Percentiles rank a stretch among this genome's conserved stretches.
Evolutionary conservation across 257 asterid species (phyloP).

Genomic region (Fraxinus excelsior): DNA sequence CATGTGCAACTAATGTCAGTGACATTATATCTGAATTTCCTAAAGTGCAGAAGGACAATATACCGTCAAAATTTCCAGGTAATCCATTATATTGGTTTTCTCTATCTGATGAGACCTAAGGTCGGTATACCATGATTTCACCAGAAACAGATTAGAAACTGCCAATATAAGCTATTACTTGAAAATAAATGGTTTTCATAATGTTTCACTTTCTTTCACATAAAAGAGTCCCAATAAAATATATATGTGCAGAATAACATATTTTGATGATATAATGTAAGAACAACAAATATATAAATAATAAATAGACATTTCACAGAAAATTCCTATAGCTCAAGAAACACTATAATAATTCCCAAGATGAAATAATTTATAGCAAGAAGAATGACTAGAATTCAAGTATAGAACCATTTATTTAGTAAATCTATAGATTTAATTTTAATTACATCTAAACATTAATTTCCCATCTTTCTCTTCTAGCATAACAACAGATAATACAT

Average conservation of each 20-base stretch:
- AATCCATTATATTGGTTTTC: not conserved
- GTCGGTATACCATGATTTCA: not conserved
- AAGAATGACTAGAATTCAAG: not conserved
- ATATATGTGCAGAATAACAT: not conserved
- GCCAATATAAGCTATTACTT: not conserved
- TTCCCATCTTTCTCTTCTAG: not conserved
- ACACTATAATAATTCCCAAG: no score
- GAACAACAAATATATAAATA: not conserved
- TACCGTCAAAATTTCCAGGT: conserved; percentile 8
- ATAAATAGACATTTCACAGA: no score
- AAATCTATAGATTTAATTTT: not conserved
- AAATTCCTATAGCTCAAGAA: no score
- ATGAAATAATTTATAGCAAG: not conserved
- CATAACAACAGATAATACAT: not conserved
- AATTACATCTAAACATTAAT: not conserved
- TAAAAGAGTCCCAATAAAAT: no score
- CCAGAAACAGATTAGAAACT: not conserved
- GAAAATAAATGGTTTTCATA: not conserved
- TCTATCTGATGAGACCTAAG: not conserved
- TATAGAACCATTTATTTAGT: not conserved
- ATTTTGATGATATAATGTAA: not conserved
- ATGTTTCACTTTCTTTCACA: not conserved
- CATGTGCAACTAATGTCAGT: conserved; percentile 22
- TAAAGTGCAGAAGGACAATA: not conserved
- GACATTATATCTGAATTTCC: conserved; percentile 22